Evolutionary conservation across 1,284 basidiomycete genomes (phyloP), one percentile per base, ranked within the genome.

Genomic region (Sphagnurus paluster): DNA sequence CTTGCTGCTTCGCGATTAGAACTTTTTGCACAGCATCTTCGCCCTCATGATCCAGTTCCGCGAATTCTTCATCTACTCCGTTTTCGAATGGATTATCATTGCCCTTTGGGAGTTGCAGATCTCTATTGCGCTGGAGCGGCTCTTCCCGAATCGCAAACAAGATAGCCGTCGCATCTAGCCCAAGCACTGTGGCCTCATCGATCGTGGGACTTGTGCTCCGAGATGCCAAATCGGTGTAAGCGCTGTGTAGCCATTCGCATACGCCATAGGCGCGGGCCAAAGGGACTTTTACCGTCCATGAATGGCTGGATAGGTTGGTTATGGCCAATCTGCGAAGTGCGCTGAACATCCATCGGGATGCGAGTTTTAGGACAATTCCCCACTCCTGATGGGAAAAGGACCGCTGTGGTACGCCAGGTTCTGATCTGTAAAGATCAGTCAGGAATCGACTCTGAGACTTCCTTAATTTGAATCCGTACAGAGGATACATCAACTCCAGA

Each of bases 361-460:
- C 24, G 20, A 47, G 44, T n/a, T 50, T 50, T 8, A 46, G 32
- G 10, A 50, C 21, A 9, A 44, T 46, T 7, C 19, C n/a, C 44
- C 49, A 47, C 34, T 50, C 49, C 1, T 25, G 24, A 1, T n/a
- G 4, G 5, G 38, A 39, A 5, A 50, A 21, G 7, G 5, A 7
- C 4, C 14, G 2, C 16, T 37, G 5, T 1, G n/a, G n/a, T n/a
- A n/a, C n/a, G n/a, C n/a, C n/a, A n/a, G n/a, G n/a, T 26, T 26
- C n/a, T n/a, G 16, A 28, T 46, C 49, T 50, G 10, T 13, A n/a
- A 32, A 7, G 26, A 3, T n/a, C n/a, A n/a, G n/a, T 35, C 4
- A 14, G 17, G 5, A 29, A 13, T 37, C 24, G 3, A n/a, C 14
- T 5, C 1, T 24, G 20, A 37, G 17, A 23, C 11, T 5, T 14